Evolutionary conservation across 2,329 filamentous ascomycete genomes (phyloP).

Genomic region (Stagonosporopsis chrysanthemi): DNA sequence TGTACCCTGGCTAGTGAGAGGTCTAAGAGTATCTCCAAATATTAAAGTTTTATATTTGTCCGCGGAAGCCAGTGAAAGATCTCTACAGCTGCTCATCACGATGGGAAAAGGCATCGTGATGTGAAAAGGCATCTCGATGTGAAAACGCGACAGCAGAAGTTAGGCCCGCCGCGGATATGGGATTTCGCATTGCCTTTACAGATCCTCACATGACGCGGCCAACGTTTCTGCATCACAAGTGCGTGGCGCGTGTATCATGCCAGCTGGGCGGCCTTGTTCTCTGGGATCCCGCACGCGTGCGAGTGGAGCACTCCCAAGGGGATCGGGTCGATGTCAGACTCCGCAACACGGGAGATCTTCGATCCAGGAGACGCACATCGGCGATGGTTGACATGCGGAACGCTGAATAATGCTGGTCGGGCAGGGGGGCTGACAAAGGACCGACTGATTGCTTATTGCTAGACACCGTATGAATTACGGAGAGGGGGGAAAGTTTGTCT

Average conservation of each 20-base stretch:
- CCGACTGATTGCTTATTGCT: neutral
- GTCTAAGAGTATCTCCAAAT: neutral
- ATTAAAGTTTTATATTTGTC: neutral
- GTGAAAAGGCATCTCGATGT: neutral
- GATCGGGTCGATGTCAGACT: slow-evolving; percentile 13
- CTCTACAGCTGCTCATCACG: neutral
- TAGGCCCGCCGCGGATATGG: neutral
- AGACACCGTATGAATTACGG: slow-evolving; percentile 2
- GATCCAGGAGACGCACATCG: slow-evolving; percentile 11
- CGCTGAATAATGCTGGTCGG: neutral
- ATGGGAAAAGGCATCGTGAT: neutral
- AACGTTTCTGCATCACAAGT: slow-evolving; percentile 14
- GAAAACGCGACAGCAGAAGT: neutral
- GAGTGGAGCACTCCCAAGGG: slow-evolving; percentile 2
- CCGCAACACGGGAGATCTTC: slow-evolving; percentile 15
- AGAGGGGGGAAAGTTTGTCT: slow-evolving; percentile 10
- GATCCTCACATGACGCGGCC: slow-evolving; percentile 1
- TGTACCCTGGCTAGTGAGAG: neutral
- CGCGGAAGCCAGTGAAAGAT: neutral
- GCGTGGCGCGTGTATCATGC: slow-evolving; percentile 6
- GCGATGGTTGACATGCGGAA: slow-evolving; percentile 2
- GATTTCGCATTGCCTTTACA: neutral
- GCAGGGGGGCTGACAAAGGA: neutral
- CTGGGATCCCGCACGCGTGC: slow-evolving; percentile 7
- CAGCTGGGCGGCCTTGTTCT: slow-evolving; percentile 1